phyloP scores from a whole-genome alignment of 768 basidiomycete species.

The Tephrocybe rancida region DNA sequence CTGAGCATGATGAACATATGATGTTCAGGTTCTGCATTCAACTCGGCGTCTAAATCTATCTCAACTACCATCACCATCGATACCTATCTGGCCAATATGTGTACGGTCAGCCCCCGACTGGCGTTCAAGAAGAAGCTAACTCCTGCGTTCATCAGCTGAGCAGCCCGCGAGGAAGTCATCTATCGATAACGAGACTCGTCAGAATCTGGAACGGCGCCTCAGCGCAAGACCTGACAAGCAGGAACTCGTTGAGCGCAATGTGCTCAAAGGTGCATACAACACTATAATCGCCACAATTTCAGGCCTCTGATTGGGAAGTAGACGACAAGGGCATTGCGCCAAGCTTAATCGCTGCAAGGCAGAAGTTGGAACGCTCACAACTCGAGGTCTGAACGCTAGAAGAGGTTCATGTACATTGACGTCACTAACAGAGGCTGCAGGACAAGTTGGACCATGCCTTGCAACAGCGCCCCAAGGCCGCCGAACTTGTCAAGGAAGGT shows the following conservation, averaged over 20 bases:
- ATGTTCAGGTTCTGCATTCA: too few relatives aligned
- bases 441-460: slow-evolving; percentile 66
- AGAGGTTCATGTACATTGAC: neutral
- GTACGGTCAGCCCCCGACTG: slow-evolving; percentile 1
- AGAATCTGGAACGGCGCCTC: slow-evolving; percentile 57
- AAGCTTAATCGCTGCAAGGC: slow-evolving; percentile 59
- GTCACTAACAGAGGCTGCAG: slow-evolving; percentile 29
- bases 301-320: slow-evolving; percentile 26
- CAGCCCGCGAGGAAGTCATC: slow-evolving; percentile 15
- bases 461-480: slow-evolving; percentile 56
- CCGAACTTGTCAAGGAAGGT: slow-evolving; percentile 66
- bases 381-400: slow-evolving; percentile 48
- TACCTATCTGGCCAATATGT: slow-evolving; percentile 2
- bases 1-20: neutral
- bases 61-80: slow-evolving; percentile 4
- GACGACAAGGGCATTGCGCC: slow-evolving; percentile 65
- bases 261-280: slow-evolving; percentile 55
- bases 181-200: slow-evolving; percentile 26
- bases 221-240: slow-evolving; percentile 57
- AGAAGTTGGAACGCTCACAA: slow-evolving; percentile 61
- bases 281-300: too few relatives aligned
- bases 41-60: neutral
- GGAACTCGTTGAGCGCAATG: slow-evolving; percentile 68
- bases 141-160: neutral
- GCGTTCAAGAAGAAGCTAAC: neutral